Conservation (phyloP, 805 yeast genomes). For the Helenozyma baotianmanensis region DNA sequence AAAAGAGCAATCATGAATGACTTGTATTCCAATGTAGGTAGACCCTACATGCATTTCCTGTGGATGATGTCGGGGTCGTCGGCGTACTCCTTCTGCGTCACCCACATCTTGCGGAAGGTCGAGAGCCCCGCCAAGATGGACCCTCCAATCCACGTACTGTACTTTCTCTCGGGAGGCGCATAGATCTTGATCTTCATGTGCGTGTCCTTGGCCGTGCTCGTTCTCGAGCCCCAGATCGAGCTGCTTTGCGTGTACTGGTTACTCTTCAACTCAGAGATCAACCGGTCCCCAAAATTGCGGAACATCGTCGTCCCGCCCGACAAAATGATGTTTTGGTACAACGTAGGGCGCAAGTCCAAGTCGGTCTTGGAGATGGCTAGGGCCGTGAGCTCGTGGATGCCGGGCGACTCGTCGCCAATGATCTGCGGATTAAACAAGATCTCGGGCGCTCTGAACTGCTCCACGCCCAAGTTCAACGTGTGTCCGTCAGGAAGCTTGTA, state of each 20-base stretch:
- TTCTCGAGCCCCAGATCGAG: conserved; percentile 29
- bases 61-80: conserved; percentile 78
- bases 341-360: conserved; percentile 64
- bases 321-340: conserved; percentile 68
- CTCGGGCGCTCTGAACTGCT: conserved; percentile 72
- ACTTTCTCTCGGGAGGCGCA: conserved; percentile 88
- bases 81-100: conserved; percentile 65
- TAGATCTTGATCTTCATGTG: conserved; percentile 67
- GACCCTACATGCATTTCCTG: conserved; percentile 47
- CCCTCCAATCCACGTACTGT: conserved; percentile 90
- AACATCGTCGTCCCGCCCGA: conserved; percentile 84
- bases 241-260: conserved; percentile 16
- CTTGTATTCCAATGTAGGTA: background rate
- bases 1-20: background rate
- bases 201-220: conserved; percentile 33
- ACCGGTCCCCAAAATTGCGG: conserved; percentile 75
- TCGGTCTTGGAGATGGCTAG: conserved; percentile 70
- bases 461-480: conserved; percentile 56
- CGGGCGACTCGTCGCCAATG: conserved; percentile 69
- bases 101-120: conserved; percentile 84
- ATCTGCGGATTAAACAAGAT: conserved; percentile 76
- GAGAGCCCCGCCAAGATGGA: conserved; percentile 84
- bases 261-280: conserved; percentile 56
- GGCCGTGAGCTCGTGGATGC: conserved; percentile 59
- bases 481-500: conserved; percentile 87